A percentile compares a stretch with the other conserved stretches of the same genome.
Conservation (phyloP, 129 eudicot species). For the Sambucus nigra region DNA sequence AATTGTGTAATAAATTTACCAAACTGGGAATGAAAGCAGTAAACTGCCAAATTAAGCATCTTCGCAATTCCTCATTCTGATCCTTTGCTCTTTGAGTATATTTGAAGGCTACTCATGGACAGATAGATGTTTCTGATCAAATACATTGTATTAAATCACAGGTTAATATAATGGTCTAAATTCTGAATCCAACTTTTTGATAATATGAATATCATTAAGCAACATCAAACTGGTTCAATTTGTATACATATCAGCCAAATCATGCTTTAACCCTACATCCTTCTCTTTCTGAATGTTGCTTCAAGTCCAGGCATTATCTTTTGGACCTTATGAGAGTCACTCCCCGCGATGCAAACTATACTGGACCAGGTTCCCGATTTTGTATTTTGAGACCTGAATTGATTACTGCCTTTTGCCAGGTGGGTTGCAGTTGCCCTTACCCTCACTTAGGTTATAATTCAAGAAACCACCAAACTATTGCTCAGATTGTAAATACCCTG, state of each 20-base stretch:
- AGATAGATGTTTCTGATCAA: neutral
- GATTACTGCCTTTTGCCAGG: slow-evolving; percentile 79
- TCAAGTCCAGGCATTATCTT: slow-evolving; percentile 75
- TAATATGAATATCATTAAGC: neutral
- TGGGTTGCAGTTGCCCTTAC: too few relatives aligned
- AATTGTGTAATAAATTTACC: neutral
- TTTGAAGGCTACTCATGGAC: neutral
- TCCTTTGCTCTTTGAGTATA: neutral
- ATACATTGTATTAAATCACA: neutral
- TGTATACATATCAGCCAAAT: neutral
- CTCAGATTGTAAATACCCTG: too few relatives aligned
- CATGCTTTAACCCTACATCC: neutral
- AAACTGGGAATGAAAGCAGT: neutral
- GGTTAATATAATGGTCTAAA: neutral
- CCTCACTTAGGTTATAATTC: too few relatives aligned
- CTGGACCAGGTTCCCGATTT: slow-evolving; percentile 83
- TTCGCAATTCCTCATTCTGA: neutral
- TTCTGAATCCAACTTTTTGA: neutral
- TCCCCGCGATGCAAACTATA: slow-evolving; percentile 98
- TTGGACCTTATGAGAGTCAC: slow-evolving; percentile 98
- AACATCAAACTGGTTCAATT: neutral
- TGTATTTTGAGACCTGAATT: slow-evolving; percentile 94
- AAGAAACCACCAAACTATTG: too few relatives aligned
- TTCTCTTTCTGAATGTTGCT: neutral
- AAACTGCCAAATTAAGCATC: neutral